phyloP scores from a whole-genome alignment of 768 basidiomycete genomes.

The Russula ochroleuca region DNA sequence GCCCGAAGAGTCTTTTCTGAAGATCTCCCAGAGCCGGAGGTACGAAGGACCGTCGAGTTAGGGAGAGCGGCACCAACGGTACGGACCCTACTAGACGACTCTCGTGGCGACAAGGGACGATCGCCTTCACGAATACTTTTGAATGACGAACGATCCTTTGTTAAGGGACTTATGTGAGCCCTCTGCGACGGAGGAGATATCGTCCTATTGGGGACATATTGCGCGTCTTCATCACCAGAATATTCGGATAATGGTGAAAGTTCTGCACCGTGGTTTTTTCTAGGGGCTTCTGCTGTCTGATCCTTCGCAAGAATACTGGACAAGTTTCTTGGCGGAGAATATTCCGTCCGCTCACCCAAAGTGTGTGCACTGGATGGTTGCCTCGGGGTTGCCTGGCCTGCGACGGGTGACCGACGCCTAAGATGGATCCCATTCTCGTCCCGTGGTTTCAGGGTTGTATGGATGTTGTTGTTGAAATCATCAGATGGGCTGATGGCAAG shows the following conservation, averaged over 20 bases:
- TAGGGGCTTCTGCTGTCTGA: background rate
- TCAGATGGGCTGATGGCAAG: slow-evolving; percentile 28
- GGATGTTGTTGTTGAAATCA: background rate
- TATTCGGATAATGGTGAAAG: slow-evolving; percentile 19
- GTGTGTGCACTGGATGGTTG: background rate
- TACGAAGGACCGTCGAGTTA: background rate
- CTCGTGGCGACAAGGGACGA: slow-evolving; percentile 7
- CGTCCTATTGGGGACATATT: background rate
- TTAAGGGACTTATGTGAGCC: background rate
- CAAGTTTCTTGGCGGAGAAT: background rate
- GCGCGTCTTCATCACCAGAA: slow-evolving; percentile 16
- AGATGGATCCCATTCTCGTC: background rate
- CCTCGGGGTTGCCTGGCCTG: slow-evolving; percentile 7
- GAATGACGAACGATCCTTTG: background rate
- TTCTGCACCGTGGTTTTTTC: slow-evolving; percentile 5
- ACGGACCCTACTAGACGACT: background rate
- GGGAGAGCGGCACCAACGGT: background rate
- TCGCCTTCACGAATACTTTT: slow-evolving; percentile 3
- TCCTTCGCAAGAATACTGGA: background rate
- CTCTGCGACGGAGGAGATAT: background rate
- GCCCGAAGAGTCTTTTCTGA: background rate
- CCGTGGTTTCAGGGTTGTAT: slow-evolving; percentile 1
- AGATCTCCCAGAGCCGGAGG: background rate
- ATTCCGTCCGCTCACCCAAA: background rate
- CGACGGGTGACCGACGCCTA: background rate